Evolutionary conservation across 1,139 yeast genomes (phyloP).

Genomic region (Nakaseomyces kungkrabaensis): DNA sequence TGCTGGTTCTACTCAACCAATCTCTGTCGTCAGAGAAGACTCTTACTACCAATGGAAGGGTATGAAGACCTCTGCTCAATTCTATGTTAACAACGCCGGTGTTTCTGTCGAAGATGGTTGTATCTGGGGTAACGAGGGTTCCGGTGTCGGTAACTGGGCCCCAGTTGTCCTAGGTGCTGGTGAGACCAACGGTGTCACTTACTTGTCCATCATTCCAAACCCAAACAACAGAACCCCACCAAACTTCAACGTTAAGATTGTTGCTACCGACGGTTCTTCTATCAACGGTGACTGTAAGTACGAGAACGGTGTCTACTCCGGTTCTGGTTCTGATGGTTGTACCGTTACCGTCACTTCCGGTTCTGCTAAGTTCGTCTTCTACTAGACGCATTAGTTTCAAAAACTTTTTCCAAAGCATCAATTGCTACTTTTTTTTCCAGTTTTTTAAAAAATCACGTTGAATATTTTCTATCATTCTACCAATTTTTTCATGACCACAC

Average conservation of each 20-base stretch:
- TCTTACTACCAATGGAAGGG: constrained; percentile 78
- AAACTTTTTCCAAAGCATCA: no score
- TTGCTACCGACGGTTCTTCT: constrained; percentile 52
- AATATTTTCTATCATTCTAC: not conserved
- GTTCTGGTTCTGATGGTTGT: constrained; percentile 73
- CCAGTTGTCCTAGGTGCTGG: constrained; percentile 96
- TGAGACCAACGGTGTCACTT: constrained; percentile 63
- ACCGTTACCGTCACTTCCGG: constrained; percentile 85
- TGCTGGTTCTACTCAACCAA: constrained; percentile 55
- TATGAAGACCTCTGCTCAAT: constrained; percentile 81
- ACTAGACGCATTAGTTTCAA: constrained; percentile 8
- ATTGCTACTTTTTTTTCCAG: no score
- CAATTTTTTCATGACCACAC: not conserved
- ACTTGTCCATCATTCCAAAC: constrained; percentile 88
- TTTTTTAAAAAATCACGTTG: no score
- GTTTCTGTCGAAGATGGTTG: constrained; percentile 83
- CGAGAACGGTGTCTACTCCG: constrained; percentile 67
- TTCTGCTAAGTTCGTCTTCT: constrained; percentile 44
- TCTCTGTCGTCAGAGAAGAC: constrained; percentile 71
- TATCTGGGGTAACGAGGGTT: constrained; percentile 75
- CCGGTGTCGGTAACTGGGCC: constrained; percentile 95
- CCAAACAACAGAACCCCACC: constrained; percentile 75
- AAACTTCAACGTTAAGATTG: constrained; percentile 81
- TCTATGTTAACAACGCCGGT: constrained; percentile 95
- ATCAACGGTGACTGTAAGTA: constrained; percentile 74